These are phyloP conservation scores for Hevea brasiliensis DNA, from an alignment of 345 rosid species.

Conservation along the genomic window DNA sequence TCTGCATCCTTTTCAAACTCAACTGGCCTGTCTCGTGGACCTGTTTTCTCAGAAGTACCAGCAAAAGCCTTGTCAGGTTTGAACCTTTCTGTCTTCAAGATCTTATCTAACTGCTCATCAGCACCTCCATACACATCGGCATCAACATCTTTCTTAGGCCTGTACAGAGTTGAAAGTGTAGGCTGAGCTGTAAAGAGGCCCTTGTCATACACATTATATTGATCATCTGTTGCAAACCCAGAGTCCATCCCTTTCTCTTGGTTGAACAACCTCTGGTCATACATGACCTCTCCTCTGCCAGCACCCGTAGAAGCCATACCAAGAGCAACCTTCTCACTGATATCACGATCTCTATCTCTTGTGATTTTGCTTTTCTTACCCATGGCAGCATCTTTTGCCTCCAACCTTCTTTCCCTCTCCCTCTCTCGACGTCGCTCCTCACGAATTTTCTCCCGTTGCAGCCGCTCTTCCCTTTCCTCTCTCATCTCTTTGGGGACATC, in stretches of 20 bases:
- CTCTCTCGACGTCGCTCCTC: constrained; percentile 91
- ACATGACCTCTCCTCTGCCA: constrained; percentile 86
- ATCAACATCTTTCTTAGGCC: constrained; percentile 80
- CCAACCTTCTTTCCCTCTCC: constrained; percentile 69
- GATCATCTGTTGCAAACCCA: constrained; percentile 90
- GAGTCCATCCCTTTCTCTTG: constrained; percentile 99
- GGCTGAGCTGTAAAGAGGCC: constrained; percentile 87
- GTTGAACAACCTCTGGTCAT: constrained; percentile 86
- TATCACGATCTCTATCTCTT: constrained; percentile 86
- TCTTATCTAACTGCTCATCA: constrained; percentile 78
- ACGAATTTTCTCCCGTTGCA: constrained; percentile 83
- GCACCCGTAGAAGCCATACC: constrained; percentile 91
- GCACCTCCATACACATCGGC: constrained; percentile 82
- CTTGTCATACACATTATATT: constrained; percentile 84
- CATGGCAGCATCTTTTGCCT: constrained; percentile 71
- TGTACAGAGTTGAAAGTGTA: constrained; percentile 81
- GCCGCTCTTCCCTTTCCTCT: constrained; percentile 77
- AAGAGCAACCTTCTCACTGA: constrained; percentile 93
- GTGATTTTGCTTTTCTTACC: constrained; percentile 89
- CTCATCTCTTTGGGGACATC: constrained; percentile 59
- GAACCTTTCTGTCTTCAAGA: constrained; percentile 81
- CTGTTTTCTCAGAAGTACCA: constrained; percentile 11
- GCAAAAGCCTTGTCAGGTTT: constrained; percentile 42
- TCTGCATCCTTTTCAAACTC: constrained; percentile 86
- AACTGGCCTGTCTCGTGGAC: constrained; percentile 78